Evolutionary conservation across 1,284 basidiomycete species (phyloP), one percentile per base, ranked within the genome.

Genomic region (Cryptococcus amylolentus): DNA sequence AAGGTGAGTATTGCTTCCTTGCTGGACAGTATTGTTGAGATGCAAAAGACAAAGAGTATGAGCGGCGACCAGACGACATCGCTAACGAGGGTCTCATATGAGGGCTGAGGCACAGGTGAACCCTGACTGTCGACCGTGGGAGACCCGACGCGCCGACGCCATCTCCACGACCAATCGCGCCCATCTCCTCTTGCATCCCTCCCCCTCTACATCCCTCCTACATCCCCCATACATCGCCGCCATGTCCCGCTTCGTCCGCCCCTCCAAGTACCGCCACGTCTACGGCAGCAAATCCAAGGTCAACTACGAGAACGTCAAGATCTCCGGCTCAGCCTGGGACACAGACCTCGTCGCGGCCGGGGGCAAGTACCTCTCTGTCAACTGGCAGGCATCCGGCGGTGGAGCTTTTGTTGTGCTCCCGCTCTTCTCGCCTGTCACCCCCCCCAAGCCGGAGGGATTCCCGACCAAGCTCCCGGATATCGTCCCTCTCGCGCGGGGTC

Each of bases 301-400:
- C 68, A 80, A 83, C 42, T 83, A 91, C 68, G 94, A 98, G 77
- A 97, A 97, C 70, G 84, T 94, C 69, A 97, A 97, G 78, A 82
- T 90, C 38, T 87, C 88, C 51, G 87, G 84, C 71, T 89, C 84
- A 64, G 92, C 95, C 16, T 98, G 92, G 92, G 95, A 98, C 77
- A 98, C 95, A 47, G 96, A 98, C 76, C 80, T 98, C 62, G 81
- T 97, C 65, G 83, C 89, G 61, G 89, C 89, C n/a, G 91, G 89
- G 61, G 86, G 82, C 46, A 76, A 74, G 58, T 74, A 76, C 58
- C 50, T 76, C 16, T 70, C 73, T 46, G 65, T 98, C 60, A 98
- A 98, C 83, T 98, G 93, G 91, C 91, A 92, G 77, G 85, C 89
- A 23, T 90, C 91, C 0, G 95, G 95, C 31, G 95, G 95, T 26